Conservation (phyloP, 148 eudicot species). For the Rhododendron kiyosumense region DNA sequence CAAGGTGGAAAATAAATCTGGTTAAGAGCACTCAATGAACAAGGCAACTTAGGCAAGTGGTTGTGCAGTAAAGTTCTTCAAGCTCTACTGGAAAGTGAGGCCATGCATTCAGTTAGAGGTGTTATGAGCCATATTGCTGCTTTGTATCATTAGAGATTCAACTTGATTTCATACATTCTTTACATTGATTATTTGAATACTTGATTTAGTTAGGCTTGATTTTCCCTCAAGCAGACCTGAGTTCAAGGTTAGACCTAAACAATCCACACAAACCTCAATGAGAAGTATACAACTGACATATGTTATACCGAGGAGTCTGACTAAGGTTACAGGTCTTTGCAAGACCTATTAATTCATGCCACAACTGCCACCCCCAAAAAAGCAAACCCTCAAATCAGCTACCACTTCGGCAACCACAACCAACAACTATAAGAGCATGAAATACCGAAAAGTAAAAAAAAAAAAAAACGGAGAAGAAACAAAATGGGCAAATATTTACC, state of each 20-base stretch:
- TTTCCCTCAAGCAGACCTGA: neutral
- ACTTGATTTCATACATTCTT: neutral
- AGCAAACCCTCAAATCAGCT: neutral
- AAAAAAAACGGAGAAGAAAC: neutral
- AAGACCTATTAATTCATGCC: neutral
- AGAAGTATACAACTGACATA: neutral
- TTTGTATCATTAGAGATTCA: neutral
- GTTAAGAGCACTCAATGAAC: neutral
- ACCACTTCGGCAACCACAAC: neutral
- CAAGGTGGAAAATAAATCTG: neutral
- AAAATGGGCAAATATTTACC: neutral
- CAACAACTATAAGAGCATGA: neutral
- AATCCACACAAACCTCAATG: slow-evolving; percentile 1
- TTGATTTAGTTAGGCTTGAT: neutral
- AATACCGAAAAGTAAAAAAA: neutral
- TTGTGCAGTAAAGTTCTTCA: neutral
- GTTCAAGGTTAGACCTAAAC: neutral
- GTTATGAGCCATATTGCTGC: neutral
- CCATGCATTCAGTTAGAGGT: neutral
- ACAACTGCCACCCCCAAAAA: neutral
- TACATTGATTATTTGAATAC: neutral
- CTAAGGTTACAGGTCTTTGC: neutral
- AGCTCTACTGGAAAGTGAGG: neutral
- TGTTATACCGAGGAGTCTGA: neutral
- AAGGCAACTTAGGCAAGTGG: neutral